phyloP scores from a whole-genome alignment of 2,329 filamentous ascomycete species.

The Penicillium sp. region DNA sequence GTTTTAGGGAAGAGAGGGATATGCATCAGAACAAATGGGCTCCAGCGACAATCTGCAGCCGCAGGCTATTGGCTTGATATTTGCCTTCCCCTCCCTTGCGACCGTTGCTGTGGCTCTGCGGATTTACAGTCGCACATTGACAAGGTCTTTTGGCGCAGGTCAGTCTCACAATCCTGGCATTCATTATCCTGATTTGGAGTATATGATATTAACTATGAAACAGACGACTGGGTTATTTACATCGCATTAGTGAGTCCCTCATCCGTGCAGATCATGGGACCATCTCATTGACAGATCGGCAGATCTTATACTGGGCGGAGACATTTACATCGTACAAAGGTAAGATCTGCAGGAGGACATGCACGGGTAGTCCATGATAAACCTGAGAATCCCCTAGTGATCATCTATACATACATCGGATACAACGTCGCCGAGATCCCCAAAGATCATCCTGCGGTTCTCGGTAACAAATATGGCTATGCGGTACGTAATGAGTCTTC shows the following conservation, averaged over 20 bases:
- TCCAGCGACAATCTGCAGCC: conserved; percentile 12
- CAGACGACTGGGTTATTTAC: background rate
- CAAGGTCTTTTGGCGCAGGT: conserved; percentile 16
- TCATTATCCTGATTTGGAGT: background rate
- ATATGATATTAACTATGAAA: background rate
- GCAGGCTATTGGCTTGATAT: conserved; percentile 16
- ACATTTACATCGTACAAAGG: conserved; percentile 16
- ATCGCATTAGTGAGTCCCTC: background rate
- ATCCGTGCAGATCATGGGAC: background rate
- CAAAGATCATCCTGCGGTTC: background rate
- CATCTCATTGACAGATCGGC: conserved; percentile 14
- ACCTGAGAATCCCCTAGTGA: background rate
- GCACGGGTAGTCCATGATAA: background rate
- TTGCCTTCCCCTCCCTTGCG: conserved; percentile 15
- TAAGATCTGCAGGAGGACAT: conserved; percentile 1
- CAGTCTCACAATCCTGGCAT: background rate
- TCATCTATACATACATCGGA: background rate
- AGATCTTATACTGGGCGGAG: conserved; percentile 19
- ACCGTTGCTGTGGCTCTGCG: conserved; percentile 16
- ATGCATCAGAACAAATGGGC: background rate
- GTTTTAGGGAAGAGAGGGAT: background rate
- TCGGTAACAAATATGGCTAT: conserved; percentile 14
- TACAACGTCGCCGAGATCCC: conserved; percentile 13
- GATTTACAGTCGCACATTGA: conserved; percentile 16
- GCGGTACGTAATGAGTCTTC: conserved; percentile 1